A percentile compares a stretch with the other conserved stretches of the same genome.
Evolutionary conservation across 192 early-diverging fungal genomes (phyloP).

Genomic region (Gigaspora rosea): DNA sequence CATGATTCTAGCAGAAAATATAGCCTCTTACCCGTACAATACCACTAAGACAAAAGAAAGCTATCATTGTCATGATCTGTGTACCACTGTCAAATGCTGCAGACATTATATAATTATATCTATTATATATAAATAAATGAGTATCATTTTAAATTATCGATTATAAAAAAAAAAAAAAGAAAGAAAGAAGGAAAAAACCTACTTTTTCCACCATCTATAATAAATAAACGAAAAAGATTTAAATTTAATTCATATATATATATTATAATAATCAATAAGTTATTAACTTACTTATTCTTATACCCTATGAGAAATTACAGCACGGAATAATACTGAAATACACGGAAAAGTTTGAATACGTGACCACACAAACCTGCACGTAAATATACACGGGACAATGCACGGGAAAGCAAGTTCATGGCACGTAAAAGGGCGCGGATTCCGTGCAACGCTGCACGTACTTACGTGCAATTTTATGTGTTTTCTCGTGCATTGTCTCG

Average conservation of each 20-base stretch:
- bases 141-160: too few relatives aligned
- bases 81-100: constrained; percentile 67
- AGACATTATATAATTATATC: constrained; percentile 13
- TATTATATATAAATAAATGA: background rate
- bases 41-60: constrained; percentile 58
- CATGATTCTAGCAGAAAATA: too few relatives aligned
- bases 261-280: background rate
- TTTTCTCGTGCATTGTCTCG: too few relatives aligned
- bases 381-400: too few relatives aligned
- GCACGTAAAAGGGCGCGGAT: too few relatives aligned
- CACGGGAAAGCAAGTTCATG: too few relatives aligned
- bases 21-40: constrained; percentile 18
- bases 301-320: too few relatives aligned
- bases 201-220: constrained; percentile 3
- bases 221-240: background rate
- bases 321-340: too few relatives aligned
- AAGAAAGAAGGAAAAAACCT: background rate
- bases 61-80: constrained; percentile 42
- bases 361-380: too few relatives aligned
- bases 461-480: too few relatives aligned
- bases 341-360: too few relatives aligned
- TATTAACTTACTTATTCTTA: background rate
- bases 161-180: background rate
- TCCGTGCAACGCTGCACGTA: too few relatives aligned
- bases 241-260: background rate